Percentiles rank a stretch among this genome's conserved stretches.
Conservation (phyloP, 2,329 filamentous ascomycete genomes). For the Dactylellina drechsleri region DNA sequence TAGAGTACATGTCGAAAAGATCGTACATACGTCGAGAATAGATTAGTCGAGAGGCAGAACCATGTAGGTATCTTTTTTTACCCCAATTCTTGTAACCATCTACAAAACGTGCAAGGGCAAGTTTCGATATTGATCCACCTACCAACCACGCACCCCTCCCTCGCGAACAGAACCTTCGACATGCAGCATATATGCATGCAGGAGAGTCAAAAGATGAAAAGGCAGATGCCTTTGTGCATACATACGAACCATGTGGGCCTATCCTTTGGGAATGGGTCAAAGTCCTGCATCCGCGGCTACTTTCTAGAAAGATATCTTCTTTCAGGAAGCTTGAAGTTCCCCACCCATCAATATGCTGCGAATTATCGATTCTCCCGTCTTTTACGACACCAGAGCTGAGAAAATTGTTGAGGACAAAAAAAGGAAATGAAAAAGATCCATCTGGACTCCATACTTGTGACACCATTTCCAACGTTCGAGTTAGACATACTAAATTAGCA, state of each 20-base stretch:
- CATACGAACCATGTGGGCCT: conserved; percentile 33
- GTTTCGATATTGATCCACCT: conserved; percentile 15
- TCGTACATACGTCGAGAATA: conserved; percentile 14
- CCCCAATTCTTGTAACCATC: conserved; percentile 8
- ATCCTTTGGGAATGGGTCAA: conserved; percentile 8
- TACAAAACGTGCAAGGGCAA: conserved; percentile 17
- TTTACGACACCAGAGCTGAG: not conserved
- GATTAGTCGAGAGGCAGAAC: conserved; percentile 5
- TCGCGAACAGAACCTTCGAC: conserved; percentile 27
- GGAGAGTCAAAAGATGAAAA: conserved; percentile 36
- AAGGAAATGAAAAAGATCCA: not conserved
- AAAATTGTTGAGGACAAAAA: not conserved
- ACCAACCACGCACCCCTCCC: not conserved
- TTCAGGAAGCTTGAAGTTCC: conserved; percentile 27
- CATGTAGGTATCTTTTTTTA: not conserved
- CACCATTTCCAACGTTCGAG: not conserved
- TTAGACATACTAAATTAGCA: not conserved
- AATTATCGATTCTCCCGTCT: not conserved
- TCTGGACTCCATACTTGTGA: not conserved
- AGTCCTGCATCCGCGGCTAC: conserved; percentile 46
- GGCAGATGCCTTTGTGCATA: conserved; percentile 41
- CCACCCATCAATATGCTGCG: conserved; percentile 6
- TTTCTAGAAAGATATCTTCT: conserved; percentile 34
- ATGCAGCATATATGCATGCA: conserved; percentile 40
- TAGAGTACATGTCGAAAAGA: not conserved